Evolutionary conservation across 2,329 filamentous ascomycete genomes (phyloP), one percentile per base, ranked within the genome.

Genomic region (Zymoseptoria ardabiliae): DNA sequence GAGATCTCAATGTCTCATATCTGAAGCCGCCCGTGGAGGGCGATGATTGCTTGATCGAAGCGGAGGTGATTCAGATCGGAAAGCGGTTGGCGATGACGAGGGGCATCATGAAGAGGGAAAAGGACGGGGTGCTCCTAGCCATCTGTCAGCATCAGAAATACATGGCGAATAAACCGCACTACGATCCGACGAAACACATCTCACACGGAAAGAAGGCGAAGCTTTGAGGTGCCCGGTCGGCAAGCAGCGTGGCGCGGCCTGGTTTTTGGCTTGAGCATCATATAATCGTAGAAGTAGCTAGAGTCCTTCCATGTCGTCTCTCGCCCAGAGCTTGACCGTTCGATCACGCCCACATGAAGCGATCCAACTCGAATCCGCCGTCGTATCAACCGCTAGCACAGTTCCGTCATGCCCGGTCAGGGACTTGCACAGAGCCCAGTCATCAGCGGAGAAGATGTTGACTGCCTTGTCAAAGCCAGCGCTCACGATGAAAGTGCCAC

Each of bases 261-360:
- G 35, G 11, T 45, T 28, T 53, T 23, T 25, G 21, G 25, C 4
- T 53, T 21, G 13, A 53, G 20, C 17, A 22, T 23, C 20, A 23
- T 53, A 53, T 7, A 53, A n/a, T n/a, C 51, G 17, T 53, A 28
- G 51, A 53, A 9, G 17, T 53, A 45, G 35, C 35, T 53, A 73
- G 50, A 73, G 67, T 8, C 71, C 71, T 62, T 86, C 80, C 58
- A 82, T 82, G 71, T 91, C 89, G 65, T 96, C 93, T 64, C 91
- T 84, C 4, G 90, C 90, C 94, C 94, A 99, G 2, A 99, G 79
- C 79, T 99, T 99, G 55, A 97, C 90, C 1, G 93, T 97, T 57
- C 92, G 84, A 75, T 99, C 94, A 71, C 96, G 90, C 2, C 94
- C 92, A 66, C 91, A 91, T 72, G 91, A 97, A 22, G 93, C 89